Evolutionary conservation across 805 yeast genomes (phyloP), one percentile per base, ranked within the genome.

Genomic region (Candida gorgasii): DNA sequence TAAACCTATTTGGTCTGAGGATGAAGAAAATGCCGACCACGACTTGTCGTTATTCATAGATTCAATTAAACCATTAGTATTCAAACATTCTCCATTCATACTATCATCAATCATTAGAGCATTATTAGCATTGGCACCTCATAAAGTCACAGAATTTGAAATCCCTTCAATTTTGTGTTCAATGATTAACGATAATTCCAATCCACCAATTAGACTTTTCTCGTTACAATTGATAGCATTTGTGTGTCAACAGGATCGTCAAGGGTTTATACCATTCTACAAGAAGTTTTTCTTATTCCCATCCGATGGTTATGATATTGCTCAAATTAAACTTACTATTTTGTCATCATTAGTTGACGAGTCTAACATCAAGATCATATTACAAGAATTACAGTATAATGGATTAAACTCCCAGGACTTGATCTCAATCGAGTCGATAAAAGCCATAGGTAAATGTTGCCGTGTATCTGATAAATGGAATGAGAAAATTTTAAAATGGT

Each of bases 381-480:
- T 84, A 22, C 69, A 73, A 23, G 95, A 89, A 57, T 60, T 89
- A 22, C 83, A 82, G 54, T 79, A 79, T 54, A 76, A 79, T 46
- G 40, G 55, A 52, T 34, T 54, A 8, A 46, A 50, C 38, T 47
- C 53, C 1, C 29, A 38, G 3, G 42, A 53, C n/a, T 33, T 48
- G 28, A 51, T 65, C 17, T 62, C 73, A 15, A 51, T 56, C 23
- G 76, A 74, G 33, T 75, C 89, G 1, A 76, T 89, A 9, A 75
- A 75, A 40, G 76, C 85, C 1, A 65, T 89, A 27, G 85, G 86
- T 0, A 60, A 72, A 6, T 82, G 87, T 50, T 79, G 86, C 2
- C 75, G 70, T 39, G 58, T 51, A 45, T 72, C 66, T 2, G 53
- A 63, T 1, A 68, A 65, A n/a, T 78, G 84, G 72, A 74, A 76